These are phyloP conservation scores for Zanthoxylum bungeanum DNA, from an alignment of 345 rosid species.

Conservation along the genomic window DNA sequence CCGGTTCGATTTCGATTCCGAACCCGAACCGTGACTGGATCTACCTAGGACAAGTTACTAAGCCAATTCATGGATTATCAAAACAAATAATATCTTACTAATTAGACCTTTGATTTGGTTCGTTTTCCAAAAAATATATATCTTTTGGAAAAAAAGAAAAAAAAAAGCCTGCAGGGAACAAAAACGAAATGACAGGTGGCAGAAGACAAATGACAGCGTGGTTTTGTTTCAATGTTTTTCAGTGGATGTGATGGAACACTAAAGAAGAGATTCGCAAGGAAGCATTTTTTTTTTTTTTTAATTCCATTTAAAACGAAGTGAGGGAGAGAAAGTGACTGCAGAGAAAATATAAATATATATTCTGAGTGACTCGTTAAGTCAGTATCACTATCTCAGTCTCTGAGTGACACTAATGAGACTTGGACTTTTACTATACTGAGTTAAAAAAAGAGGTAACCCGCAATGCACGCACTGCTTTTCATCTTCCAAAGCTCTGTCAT, in stretches of 20 bases:
- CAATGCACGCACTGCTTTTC: constrained; percentile 38
- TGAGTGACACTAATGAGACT: too few relatives aligned
- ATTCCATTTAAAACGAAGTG: neutral
- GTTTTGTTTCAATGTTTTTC: too few relatives aligned
- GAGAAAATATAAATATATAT: neutral
- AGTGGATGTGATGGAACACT: constrained; percentile 22
- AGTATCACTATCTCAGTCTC: too few relatives aligned
- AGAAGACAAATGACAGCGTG: neutral
- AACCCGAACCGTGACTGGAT: too few relatives aligned
- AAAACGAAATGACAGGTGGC: neutral
- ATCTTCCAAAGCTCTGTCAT: constrained; percentile 8
- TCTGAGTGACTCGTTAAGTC: too few relatives aligned
- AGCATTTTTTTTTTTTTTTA: neutral
- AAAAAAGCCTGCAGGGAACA: neutral
- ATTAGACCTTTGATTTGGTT: too few relatives aligned
- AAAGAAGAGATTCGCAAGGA: neutral
- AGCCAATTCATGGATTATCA: too few relatives aligned
- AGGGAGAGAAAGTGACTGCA: neutral
- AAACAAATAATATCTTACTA: too few relatives aligned
- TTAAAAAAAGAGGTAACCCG: constrained; percentile 32
- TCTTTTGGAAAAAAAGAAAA: too few relatives aligned
- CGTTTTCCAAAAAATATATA: too few relatives aligned
- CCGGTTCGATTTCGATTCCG: too few relatives aligned
- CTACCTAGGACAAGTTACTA: too few relatives aligned
- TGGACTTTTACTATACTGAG: neutral